Evolutionary conservation across 495 filamentous ascomycete genomes (phyloP).

Genomic region (Penicillium canariense): DNA sequence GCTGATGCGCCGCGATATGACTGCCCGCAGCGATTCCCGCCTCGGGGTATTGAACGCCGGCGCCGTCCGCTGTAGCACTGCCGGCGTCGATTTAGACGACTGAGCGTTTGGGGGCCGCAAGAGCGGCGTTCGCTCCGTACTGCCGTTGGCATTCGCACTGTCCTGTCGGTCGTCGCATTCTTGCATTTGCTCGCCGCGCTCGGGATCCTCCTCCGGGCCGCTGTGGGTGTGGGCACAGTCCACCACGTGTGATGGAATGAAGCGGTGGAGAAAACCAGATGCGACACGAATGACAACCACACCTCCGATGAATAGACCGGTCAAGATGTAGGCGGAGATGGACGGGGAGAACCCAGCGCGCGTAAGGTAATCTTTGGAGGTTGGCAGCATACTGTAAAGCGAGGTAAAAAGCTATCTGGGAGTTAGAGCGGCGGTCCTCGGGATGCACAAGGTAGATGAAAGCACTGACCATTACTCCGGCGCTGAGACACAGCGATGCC

Average conservation of each 20-base stretch:
- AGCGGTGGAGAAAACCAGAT: slow-evolving; percentile 75
- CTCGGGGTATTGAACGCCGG: slow-evolving; percentile 4
- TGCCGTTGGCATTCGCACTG: slow-evolving; percentile 18
- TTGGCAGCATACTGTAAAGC: slow-evolving; percentile 91
- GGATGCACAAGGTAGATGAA: background rate
- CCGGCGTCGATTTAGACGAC: slow-evolving; percentile 27
- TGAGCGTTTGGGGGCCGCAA: slow-evolving; percentile 13
- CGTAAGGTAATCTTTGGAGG: slow-evolving; percentile 70
- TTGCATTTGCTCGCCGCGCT: slow-evolving; percentile 25
- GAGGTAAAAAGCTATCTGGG: slow-evolving; percentile 78
- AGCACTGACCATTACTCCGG: slow-evolving; percentile 87
- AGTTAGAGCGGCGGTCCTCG: slow-evolving; percentile 7
- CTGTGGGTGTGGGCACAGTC: slow-evolving; percentile 82
- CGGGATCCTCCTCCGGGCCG: slow-evolving; percentile 34
- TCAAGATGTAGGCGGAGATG: slow-evolving; percentile 67
- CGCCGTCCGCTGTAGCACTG: slow-evolving; percentile 17
- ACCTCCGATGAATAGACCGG: slow-evolving; percentile 74
- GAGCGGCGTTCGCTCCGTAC: slow-evolving; percentile 49
- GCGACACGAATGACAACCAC: slow-evolving; percentile 81
- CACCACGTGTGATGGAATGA: slow-evolving; percentile 89
- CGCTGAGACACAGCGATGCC: slow-evolving; percentile 84
- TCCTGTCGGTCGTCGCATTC: slow-evolving; percentile 16
- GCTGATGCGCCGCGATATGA: slow-evolving; percentile 50
- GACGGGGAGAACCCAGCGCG: slow-evolving; percentile 63
- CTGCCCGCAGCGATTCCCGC: slow-evolving; percentile 40